phyloP scores from a whole-genome alignment of 352 stramenopile genomes.

The Bremia lactucae region DNA sequence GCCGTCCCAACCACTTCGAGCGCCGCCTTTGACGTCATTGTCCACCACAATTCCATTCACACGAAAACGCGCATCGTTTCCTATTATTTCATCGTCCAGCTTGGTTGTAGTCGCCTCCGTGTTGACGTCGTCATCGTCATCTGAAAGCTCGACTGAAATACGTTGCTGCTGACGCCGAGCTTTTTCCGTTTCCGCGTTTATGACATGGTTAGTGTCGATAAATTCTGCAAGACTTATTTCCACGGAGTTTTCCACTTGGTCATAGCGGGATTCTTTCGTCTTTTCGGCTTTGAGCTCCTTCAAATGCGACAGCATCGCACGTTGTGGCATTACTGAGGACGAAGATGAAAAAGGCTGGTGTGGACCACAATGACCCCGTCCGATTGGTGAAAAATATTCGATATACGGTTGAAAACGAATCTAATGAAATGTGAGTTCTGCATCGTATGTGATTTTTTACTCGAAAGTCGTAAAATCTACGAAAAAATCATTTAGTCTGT shows the following conservation, averaged over 20 bases:
- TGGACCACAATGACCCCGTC: too few species aligned
- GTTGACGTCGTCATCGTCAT: conserved; percentile 17
- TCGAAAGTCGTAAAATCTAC: too few species aligned
- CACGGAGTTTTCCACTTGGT: conserved; percentile 32
- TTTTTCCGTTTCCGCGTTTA: conserved; percentile 28
- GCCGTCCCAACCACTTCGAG: conserved; percentile 32
- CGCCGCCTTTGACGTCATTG: conserved; percentile 55
- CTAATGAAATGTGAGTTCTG: too few species aligned
- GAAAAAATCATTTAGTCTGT: too few species aligned
- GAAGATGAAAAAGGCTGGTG: not conserved
- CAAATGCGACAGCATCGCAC: conserved; percentile 24
- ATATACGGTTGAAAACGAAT: too few species aligned
- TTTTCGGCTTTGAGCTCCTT: conserved; percentile 49
- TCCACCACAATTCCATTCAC: conserved; percentile 71
- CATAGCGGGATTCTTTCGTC: conserved; percentile 25
- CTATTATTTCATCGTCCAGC: conserved; percentile 7
- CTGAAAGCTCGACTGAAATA: conserved; percentile 9
- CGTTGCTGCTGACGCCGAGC: conserved; percentile 12
- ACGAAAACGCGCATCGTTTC: conserved; percentile 44
- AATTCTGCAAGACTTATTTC: conserved; percentile 35
- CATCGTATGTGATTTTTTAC: too few species aligned
- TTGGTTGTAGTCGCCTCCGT: conserved; percentile 14
- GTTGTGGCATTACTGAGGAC: not conserved
- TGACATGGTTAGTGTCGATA: conserved; percentile 11
- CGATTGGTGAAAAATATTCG: too few species aligned